Percentiles rank a stretch among this genome's conserved stretches.
Evolutionary conservation across 176 grass and related monocot genomes (phyloP).

Genomic region (Raddia distichophylla): DNA sequence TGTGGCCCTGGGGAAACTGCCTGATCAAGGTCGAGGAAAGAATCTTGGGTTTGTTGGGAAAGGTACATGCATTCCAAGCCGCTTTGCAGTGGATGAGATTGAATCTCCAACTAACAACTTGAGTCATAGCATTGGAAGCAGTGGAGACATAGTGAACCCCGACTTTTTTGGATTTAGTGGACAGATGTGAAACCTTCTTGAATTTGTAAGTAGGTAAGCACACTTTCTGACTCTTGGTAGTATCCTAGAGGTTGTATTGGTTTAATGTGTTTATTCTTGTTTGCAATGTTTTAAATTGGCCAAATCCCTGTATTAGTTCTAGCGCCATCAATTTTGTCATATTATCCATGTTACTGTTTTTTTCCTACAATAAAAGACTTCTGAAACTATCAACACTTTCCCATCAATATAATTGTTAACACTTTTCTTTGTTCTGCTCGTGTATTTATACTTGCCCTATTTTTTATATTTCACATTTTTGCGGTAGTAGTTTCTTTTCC

Average conservation of each 20-base stretch:
- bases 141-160: constrained; percentile 65
- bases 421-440: background rate
- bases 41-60: constrained; percentile 96
- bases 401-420: background rate
- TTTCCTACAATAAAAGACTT: background rate
- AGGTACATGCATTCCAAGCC: constrained; percentile 86
- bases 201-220: constrained; percentile 71
- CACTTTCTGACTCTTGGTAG: constrained; percentile 1
- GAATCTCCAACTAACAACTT: constrained; percentile 83
- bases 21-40: constrained; percentile 64
- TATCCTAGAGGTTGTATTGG: background rate
- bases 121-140: constrained; percentile 68
- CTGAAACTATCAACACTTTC: constrained; percentile 8
- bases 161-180: constrained; percentile 76
- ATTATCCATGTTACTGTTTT: constrained; percentile 26
- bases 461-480: constrained; percentile 13
- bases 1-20: constrained; percentile 48
- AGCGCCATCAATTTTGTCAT: background rate
- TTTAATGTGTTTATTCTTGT: background rate
- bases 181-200: constrained; percentile 66
- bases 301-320: background rate
- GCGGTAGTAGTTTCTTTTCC: background rate
- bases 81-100: constrained; percentile 88
- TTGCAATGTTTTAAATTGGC: constrained; percentile 1
- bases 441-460: constrained; percentile 4